Percentiles rank a stretch among this genome's conserved stretches.
Conservation (phyloP, 1,284 basidiomycete genomes). For the Vanrija humicola region DNA sequence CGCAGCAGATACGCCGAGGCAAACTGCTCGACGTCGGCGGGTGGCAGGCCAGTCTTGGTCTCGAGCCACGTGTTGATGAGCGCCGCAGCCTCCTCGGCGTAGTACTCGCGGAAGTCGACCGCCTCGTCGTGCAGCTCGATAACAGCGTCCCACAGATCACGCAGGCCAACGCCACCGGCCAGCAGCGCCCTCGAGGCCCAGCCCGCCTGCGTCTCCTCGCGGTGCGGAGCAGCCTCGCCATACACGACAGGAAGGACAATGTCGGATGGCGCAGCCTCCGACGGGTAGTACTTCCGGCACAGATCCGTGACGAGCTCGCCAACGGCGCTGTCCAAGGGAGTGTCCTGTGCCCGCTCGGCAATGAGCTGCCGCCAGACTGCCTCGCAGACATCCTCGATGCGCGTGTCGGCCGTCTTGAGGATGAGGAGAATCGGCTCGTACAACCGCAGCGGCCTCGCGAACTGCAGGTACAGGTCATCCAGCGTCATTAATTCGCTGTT, state of each 20-base stretch:
- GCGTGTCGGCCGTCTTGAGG: conserved; percentile 87
- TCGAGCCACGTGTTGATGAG: conserved; percentile 27
- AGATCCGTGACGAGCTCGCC: conserved; percentile 59
- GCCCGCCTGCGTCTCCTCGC: not conserved
- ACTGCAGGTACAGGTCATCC: conserved; percentile 72
- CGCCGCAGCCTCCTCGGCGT: conserved; percentile 40
- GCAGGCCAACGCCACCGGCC: conserved; percentile 34
- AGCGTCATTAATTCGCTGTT: conserved; percentile 52
- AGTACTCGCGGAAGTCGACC: conserved; percentile 34
- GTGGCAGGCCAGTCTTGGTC: conserved; percentile 12
- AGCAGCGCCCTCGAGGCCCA: conserved; percentile 37
- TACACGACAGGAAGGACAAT: conserved; percentile 40
- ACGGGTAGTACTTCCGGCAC: conserved; percentile 81
- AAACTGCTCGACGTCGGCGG: conserved; percentile 36
- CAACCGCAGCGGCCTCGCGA: conserved; percentile 81
- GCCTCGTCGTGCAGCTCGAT: conserved; percentile 34
- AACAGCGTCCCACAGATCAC: conserved; percentile 39
- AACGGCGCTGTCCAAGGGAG: conserved; percentile 12
- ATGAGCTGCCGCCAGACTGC: conserved; percentile 88
- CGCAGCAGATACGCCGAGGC: conserved; percentile 36
- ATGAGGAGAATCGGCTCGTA: conserved; percentile 83
- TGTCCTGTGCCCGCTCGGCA: not conserved
- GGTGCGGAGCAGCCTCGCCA: conserved; percentile 14
- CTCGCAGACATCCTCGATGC: conserved; percentile 72
- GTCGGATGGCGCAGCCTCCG: conserved; percentile 58